Conservation (phyloP, 257 asterid genomes). For the Ilex aquifolium region DNA sequence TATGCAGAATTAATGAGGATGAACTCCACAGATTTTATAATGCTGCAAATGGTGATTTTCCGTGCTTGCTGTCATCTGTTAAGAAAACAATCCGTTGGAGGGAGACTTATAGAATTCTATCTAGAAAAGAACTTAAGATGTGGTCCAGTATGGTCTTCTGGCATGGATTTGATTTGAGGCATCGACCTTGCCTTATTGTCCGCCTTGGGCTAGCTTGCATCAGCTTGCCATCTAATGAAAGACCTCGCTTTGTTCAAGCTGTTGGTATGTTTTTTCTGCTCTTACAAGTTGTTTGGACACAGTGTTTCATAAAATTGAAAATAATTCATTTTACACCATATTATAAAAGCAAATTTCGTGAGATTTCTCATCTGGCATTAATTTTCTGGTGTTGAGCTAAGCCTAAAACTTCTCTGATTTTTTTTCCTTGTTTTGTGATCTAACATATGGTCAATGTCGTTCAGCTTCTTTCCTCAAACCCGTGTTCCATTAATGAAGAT, state of each 20-base stretch:
- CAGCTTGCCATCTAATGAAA: constrained; percentile 54
- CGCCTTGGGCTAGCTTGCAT: constrained; percentile 86
- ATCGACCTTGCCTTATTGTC: constrained; percentile 71
- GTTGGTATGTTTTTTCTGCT: constrained; percentile 54
- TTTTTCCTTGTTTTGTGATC: too few species aligned
- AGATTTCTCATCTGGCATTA: too few species aligned
- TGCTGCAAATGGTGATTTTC: constrained; percentile 68
- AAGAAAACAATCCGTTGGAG: constrained; percentile 90
- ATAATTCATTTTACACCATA: background rate
- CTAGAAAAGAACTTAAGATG: constrained; percentile 71
- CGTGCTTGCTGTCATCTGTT: constrained; percentile 53
- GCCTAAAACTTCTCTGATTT: too few species aligned
- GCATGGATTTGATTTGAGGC: constrained; percentile 79
- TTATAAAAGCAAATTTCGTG: background rate
- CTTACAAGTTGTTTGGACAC: background rate
- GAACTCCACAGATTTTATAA: constrained; percentile 71
- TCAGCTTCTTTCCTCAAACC: too few species aligned
- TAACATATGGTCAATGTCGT: too few species aligned
- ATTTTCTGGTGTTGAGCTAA: too few species aligned
- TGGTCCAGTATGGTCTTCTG: constrained; percentile 91
- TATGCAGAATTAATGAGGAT: constrained; percentile 56
- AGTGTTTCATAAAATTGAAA: background rate
- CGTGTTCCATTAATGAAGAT: too few species aligned
- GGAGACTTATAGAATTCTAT: constrained; percentile 73
- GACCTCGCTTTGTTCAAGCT: constrained; percentile 90